Conservation (phyloP, 2,329 filamentous ascomycete species). For the Fusarium coffeatum region DNA sequence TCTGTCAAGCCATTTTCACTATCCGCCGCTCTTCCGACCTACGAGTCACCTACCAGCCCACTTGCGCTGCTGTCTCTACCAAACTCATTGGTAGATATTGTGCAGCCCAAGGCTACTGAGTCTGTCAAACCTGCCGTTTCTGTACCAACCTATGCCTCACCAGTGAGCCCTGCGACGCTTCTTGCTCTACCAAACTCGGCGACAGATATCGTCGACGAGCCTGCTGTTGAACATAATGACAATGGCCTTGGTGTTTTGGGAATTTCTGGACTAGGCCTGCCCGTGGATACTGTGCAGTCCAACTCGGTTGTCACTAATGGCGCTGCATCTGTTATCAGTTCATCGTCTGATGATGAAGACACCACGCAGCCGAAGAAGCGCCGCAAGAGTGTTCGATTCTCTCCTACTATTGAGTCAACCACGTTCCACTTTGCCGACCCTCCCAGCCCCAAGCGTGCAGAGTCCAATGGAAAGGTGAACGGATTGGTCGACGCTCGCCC, state of each 20-base stretch:
- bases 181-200: conserved; percentile 67
- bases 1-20: conserved; percentile 6
- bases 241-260: conserved; percentile 11
- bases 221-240: neutral
- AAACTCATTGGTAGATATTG: conserved; percentile 58
- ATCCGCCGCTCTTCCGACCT: neutral
- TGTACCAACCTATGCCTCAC: conserved; percentile 43
- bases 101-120: conserved; percentile 9
- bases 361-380: conserved; percentile 51
- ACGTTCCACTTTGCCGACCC: conserved; percentile 67
- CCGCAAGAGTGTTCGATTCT: conserved; percentile 77
- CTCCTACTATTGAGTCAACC: conserved; percentile 72
- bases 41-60: conserved; percentile 58
- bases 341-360: conserved; percentile 40
- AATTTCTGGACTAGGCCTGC: conserved; percentile 13
- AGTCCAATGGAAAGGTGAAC: conserved; percentile 26
- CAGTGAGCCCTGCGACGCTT: conserved; percentile 59
- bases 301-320: conserved; percentile 13
- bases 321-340: conserved; percentile 8
- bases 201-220: neutral
- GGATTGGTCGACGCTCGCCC: conserved; percentile 20
- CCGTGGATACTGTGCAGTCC: conserved; percentile 8
- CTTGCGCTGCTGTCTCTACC: conserved; percentile 63
- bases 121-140: neutral
- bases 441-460: conserved; percentile 58